phyloP scores from a whole-genome alignment of 2,329 filamentous ascomycete genomes.

The Trichoderma sp. region DNA sequence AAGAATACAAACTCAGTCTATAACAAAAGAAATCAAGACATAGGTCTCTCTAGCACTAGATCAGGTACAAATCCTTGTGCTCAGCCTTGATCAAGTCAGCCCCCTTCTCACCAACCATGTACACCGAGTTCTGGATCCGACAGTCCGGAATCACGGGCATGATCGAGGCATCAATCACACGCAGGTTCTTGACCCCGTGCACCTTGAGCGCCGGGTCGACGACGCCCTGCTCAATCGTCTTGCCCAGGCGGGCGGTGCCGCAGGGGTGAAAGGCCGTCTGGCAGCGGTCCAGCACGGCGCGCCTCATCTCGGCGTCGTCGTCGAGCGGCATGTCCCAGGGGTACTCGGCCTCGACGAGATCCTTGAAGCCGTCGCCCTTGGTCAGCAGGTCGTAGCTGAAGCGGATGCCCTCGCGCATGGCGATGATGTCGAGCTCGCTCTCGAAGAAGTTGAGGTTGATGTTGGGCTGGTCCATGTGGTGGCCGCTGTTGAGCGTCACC shows the following conservation, averaged over 20 bases:
- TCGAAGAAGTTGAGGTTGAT: slow-evolving; percentile 64
- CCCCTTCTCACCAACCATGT: slow-evolving; percentile 60
- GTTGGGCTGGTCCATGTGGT: slow-evolving; percentile 60
- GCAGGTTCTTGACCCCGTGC: slow-evolving; percentile 55
- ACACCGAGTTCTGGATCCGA: slow-evolving; percentile 63
- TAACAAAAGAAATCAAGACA: slow-evolving; percentile 4
- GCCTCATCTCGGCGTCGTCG: slow-evolving; percentile 59
- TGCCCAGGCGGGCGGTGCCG: slow-evolving; percentile 56
- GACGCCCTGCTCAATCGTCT: slow-evolving; percentile 54
- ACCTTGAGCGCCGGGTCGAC: slow-evolving; percentile 56
- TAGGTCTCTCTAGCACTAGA: neutral
- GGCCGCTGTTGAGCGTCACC: slow-evolving; percentile 57
- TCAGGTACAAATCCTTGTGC: slow-evolving; percentile 29
- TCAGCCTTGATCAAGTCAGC: slow-evolving; percentile 32
- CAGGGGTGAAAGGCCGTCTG: slow-evolving; percentile 64
- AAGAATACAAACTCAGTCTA: slow-evolving; percentile 4
- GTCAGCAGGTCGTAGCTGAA: slow-evolving; percentile 60
- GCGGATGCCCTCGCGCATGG: slow-evolving; percentile 59
- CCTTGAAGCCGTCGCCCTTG: slow-evolving; percentile 59
- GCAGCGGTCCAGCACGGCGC: slow-evolving; percentile 57
- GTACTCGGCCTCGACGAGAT: slow-evolving; percentile 56
- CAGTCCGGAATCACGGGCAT: slow-evolving; percentile 59
- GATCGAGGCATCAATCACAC: slow-evolving; percentile 59
- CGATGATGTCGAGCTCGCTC: slow-evolving; percentile 58
- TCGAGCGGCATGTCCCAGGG: slow-evolving; percentile 62